Evolutionary conservation across 371 early-diverging fungal genomes (phyloP).

Genomic region (Batrachochytrium dendrobatidis): DNA sequence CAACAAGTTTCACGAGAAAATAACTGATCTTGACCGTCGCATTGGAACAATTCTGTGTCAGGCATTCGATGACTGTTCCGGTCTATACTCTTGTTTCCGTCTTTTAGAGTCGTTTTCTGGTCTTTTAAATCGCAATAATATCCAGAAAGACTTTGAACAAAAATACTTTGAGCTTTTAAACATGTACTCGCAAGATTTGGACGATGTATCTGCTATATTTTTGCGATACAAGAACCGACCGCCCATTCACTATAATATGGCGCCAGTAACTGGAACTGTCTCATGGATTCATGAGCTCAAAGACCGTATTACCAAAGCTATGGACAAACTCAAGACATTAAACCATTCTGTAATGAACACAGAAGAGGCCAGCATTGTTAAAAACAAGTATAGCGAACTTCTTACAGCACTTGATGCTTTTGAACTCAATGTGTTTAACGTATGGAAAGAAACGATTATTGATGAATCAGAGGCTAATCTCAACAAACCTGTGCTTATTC

Average conservation of each 20-base stretch:
- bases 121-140: constrained; percentile 40
- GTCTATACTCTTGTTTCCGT: constrained; percentile 45
- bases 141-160: constrained; percentile 45
- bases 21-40: constrained; percentile 47
- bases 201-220: constrained; percentile 42
- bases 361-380: constrained; percentile 43
- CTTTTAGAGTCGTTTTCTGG: constrained; percentile 53
- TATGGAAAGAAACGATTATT: constrained; percentile 44
- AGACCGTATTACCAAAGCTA: constrained; percentile 42
- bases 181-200: constrained; percentile 42
- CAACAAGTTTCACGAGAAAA: constrained; percentile 36
- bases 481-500: constrained; percentile 43
- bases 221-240: constrained; percentile 36
- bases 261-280: constrained; percentile 52
- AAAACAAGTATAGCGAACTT: constrained; percentile 37
- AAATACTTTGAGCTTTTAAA: constrained; percentile 49
- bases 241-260: constrained; percentile 57
- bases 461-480: constrained; percentile 52
- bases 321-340: constrained; percentile 49
- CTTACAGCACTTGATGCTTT: constrained; percentile 31
- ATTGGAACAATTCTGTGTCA: constrained; percentile 54
- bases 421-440: constrained; percentile 36
- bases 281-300: constrained; percentile 51
- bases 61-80: constrained; percentile 51
- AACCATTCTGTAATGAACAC: constrained; percentile 42